Percentiles rank a stretch among this genome's conserved stretches.
Evolutionary conservation across 148 eudicot species (phyloP).

Genomic region (Fagopyrum tataricum): DNA sequence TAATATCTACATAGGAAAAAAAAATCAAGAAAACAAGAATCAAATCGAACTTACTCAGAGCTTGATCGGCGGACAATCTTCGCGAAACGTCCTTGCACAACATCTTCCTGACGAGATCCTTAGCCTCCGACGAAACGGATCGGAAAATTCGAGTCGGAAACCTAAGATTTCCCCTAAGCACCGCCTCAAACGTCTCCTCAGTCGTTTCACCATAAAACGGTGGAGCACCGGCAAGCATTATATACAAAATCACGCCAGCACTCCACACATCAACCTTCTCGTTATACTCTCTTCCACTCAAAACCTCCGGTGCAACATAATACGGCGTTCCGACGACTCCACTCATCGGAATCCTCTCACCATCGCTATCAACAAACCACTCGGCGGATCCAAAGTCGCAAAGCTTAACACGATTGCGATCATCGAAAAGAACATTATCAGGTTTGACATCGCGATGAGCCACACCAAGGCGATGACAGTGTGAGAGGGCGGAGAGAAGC

Average conservation of each 20-base stretch:
- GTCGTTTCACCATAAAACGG: conserved; percentile 50
- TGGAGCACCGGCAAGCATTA: conserved; percentile 48
- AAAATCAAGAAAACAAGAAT: neutral
- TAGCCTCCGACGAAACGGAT: conserved; percentile 50
- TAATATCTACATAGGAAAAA: neutral
- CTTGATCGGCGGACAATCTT: conserved; percentile 50
- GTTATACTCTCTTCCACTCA: conserved; percentile 39
- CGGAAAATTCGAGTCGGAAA: conserved; percentile 47
- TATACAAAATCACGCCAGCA: conserved; percentile 53
- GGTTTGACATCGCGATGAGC: conserved; percentile 64
- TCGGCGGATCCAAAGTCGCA: conserved; percentile 62
- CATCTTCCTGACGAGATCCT: conserved; percentile 59
- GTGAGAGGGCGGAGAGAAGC: conserved; percentile 34
- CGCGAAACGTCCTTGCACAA: conserved; percentile 46
- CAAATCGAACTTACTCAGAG: conserved; percentile 34
- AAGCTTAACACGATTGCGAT: conserved; percentile 28
- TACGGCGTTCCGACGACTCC: conserved; percentile 71
- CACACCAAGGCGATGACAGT: conserved; percentile 44
- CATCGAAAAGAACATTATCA: conserved; percentile 50
- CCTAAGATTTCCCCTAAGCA: conserved; percentile 42
- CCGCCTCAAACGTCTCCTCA: conserved; percentile 45
- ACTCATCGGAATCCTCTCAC: conserved; percentile 28
- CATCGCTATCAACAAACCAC: conserved; percentile 23
- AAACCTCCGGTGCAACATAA: conserved; percentile 64
- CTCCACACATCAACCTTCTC: conserved; percentile 72